A percentile compares a stretch with the other conserved stretches of the same genome.
Evolutionary conservation across 306 rosid genomes (phyloP).

Genomic region (Notholithocarpus densiflorus): DNA sequence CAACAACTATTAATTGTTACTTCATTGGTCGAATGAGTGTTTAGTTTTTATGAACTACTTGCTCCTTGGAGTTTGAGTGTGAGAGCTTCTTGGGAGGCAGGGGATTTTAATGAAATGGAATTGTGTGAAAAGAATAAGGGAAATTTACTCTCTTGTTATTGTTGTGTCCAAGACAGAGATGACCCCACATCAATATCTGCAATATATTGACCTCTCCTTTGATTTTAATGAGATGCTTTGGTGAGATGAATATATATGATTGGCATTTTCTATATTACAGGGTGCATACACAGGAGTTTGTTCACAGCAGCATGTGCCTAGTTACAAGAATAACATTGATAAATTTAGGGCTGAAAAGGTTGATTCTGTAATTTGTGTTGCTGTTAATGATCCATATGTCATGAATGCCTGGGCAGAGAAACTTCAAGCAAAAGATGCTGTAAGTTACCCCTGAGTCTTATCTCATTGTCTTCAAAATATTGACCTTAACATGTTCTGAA

Average conservation of each 20-base stretch:
- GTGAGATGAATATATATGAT: not conserved
- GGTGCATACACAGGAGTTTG: slow-evolving; percentile 98
- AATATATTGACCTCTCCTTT: not conserved
- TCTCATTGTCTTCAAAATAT: not conserved
- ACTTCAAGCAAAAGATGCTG: slow-evolving; percentile 72
- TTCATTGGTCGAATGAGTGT: not conserved
- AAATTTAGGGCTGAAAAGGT: slow-evolving; percentile 77
- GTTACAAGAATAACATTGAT: slow-evolving; percentile 69
- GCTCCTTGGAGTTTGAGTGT: not conserved
- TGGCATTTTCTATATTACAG: slow-evolving; percentile 33
- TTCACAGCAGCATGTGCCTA: slow-evolving; percentile 82
- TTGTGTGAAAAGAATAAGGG: slow-evolving; percentile 4
- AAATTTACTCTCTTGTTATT: not conserved
- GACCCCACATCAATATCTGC: not conserved
- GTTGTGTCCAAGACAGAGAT: not conserved
- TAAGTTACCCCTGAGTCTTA: slow-evolving; percentile 35
- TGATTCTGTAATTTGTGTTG: slow-evolving; percentile 81
- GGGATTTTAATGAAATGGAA: not conserved
- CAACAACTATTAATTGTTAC: not conserved
- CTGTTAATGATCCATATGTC: slow-evolving; percentile 80
- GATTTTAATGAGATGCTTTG: slow-evolving; percentile 5
- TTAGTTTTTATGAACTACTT: not conserved
- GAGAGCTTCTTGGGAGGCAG: not conserved
- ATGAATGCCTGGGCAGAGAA: slow-evolving; percentile 88
- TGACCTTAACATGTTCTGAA: not conserved